Conservation (phyloP, 1,284 basidiomycete species). For the Termitomyces sp. region DNA sequence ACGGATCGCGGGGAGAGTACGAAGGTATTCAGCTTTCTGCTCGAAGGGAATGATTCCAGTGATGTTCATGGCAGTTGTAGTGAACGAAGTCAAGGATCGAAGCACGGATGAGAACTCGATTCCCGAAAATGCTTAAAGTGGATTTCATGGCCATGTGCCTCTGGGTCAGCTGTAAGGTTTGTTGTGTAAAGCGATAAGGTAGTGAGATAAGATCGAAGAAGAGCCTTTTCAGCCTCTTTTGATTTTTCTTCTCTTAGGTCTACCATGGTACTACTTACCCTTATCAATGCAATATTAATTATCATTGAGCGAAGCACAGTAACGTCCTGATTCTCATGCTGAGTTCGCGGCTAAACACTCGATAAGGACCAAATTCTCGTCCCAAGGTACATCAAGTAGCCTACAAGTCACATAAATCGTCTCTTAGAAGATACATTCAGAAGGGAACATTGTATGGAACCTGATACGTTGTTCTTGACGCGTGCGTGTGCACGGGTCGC, state of each 20-base stretch:
- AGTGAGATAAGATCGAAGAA: constrained; percentile 4
- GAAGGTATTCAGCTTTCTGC: constrained; percentile 66
- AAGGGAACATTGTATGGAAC: constrained; percentile 13
- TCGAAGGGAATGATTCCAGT: constrained; percentile 23
- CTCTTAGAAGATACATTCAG: constrained; percentile 1
- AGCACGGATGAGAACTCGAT: background rate
- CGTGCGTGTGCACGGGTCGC: background rate
- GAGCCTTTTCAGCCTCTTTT: too few relatives aligned
- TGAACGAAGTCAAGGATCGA: constrained; percentile 4
- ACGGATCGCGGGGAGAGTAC: constrained; percentile 84
- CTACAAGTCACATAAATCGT: background rate
- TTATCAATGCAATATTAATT: too few relatives aligned
- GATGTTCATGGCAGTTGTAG: constrained; percentile 27
- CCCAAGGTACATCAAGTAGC: background rate
- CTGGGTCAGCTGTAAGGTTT: background rate
- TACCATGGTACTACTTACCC: too few relatives aligned
- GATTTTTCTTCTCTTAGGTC: too few relatives aligned
- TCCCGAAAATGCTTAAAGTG: background rate
- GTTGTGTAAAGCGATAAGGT: background rate
- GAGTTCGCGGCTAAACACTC: background rate
- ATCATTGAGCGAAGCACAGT: too few relatives aligned
- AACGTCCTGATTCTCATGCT: background rate
- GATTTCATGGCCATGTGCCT: background rate
- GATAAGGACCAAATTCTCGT: background rate
- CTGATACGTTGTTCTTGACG: background rate